Conservation (phyloP, 352 stramenopile genomes). For the Phytophthora aleatoria region DNA sequence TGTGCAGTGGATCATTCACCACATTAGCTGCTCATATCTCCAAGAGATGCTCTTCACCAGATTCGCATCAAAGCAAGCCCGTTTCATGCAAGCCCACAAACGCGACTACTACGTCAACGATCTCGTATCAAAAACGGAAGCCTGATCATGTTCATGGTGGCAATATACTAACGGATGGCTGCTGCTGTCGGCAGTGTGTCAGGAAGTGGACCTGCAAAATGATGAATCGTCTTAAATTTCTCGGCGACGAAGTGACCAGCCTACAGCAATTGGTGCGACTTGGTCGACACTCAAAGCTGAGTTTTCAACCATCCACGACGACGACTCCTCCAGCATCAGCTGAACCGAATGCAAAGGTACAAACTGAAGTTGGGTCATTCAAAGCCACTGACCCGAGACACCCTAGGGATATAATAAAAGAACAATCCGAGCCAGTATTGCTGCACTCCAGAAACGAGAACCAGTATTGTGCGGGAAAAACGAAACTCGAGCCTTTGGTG, state of each 20-base stretch:
- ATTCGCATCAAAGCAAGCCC: not conserved
- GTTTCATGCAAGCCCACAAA: not conserved
- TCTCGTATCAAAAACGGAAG: not conserved
- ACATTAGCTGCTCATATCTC: not conserved
- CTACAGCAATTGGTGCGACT: not conserved
- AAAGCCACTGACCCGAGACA: too few species aligned
- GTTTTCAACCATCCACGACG: not conserved
- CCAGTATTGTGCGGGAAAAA: too few species aligned
- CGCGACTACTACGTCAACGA: not conserved
- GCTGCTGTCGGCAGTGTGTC: slow-evolving; percentile 19
- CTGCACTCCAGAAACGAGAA: too few species aligned
- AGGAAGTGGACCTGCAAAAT: slow-evolving; percentile 18
- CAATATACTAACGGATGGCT: slow-evolving; percentile 17
- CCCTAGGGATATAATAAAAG: not conserved
- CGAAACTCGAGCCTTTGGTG: not conserved
- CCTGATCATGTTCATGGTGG: slow-evolving; percentile 3
- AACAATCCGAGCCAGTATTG: not conserved
- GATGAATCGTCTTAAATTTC: slow-evolving; percentile 7
- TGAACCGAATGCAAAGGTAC: slow-evolving; percentile 4
- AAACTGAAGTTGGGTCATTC: not conserved
- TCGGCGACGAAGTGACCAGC: slow-evolving; percentile 15
- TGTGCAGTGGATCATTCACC: slow-evolving; percentile 4
- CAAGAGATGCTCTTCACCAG: not conserved
- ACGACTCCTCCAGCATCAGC: not conserved
- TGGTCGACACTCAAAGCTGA: not conserved